Conservation (phyloP, 345 rosid genomes). For the Populus davidiana region DNA sequence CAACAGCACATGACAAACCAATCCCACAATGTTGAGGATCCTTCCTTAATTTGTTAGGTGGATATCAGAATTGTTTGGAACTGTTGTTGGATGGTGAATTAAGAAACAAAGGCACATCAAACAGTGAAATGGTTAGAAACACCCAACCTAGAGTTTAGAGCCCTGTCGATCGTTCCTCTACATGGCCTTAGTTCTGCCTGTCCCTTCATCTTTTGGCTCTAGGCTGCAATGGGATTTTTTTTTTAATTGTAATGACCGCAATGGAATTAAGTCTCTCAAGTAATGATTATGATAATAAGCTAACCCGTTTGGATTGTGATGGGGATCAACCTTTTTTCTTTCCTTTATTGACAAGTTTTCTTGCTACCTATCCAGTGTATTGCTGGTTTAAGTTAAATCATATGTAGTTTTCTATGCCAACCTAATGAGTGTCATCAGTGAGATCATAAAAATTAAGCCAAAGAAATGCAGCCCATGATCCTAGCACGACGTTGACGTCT, state of each 20-base stretch:
- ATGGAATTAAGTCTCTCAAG: background rate
- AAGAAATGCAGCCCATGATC: background rate
- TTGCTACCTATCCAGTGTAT: background rate
- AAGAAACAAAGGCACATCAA: background rate
- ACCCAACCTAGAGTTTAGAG: background rate
- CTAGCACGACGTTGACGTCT: background rate
- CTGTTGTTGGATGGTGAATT: background rate
- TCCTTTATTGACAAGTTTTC: background rate
- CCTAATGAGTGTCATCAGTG: background rate
- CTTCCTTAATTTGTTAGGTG: background rate
- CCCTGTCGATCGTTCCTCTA: background rate
- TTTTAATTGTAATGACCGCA: background rate
- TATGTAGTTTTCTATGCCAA: background rate
- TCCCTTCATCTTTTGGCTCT: background rate
- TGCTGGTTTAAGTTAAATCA: background rate
- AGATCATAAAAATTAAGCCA: background rate
- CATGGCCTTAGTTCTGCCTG: background rate
- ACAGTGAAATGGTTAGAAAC: background rate
- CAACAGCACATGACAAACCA: background rate
- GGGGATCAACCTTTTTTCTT: background rate
- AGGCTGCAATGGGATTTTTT: background rate
- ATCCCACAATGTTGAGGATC: background rate
- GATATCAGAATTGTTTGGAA: background rate
- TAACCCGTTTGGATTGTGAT: background rate
- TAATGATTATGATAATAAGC: background rate